Conservation (phyloP, 768 basidiomycete genomes). For the Suillus sp. region DNA sequence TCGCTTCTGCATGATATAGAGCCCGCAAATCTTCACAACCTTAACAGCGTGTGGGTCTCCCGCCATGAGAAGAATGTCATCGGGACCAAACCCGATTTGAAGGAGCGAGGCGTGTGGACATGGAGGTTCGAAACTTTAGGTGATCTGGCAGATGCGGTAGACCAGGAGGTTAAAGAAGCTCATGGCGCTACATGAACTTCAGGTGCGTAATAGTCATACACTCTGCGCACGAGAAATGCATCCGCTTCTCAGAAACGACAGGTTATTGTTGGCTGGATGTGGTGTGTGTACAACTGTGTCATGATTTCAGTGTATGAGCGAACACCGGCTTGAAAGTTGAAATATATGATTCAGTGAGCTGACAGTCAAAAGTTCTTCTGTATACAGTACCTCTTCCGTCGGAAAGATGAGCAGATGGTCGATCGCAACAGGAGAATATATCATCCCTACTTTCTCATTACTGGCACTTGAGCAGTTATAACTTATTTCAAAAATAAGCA, state of each 20-base stretch:
- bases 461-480: not conserved
- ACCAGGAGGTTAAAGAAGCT: constrained; percentile 34
- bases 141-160: constrained; percentile 61
- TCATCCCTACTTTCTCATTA: not conserved
- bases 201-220: not conserved
- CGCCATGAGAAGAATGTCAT: constrained; percentile 35
- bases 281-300: not conserved
- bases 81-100: constrained; percentile 43
- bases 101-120: constrained; percentile 45
- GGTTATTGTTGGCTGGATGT: not conserved
- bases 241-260: not conserved
- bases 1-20: constrained; percentile 68
- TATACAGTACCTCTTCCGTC: not conserved
- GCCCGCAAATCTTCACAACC: constrained; percentile 57
- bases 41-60: constrained; percentile 69
- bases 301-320: not conserved
- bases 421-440: not conserved
- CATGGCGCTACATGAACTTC: not conserved
- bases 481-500: too few species aligned
- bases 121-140: constrained; percentile 63
- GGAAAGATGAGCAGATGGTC: not conserved
- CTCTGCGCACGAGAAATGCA: not conserved
- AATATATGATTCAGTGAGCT: too few species aligned
- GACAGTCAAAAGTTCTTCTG: too few species aligned
- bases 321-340: not conserved